These are phyloP conservation scores for Cercospora sojina DNA, from an alignment of 2,329 filamentous ascomycete species.

Conservation along the genomic window DNA sequence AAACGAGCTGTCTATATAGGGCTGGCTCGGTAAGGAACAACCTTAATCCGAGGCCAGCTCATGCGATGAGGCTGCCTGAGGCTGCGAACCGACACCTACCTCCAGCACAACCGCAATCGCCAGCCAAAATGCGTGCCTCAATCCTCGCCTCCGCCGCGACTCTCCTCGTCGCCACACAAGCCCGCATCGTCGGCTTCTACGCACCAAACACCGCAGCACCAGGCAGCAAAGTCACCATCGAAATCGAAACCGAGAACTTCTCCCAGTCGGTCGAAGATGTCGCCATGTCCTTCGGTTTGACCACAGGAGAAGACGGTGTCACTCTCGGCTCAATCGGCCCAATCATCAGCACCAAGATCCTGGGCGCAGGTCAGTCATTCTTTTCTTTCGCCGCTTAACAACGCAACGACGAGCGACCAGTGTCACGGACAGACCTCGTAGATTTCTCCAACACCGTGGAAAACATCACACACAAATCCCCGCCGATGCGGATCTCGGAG, in stretches of 20 bases:
- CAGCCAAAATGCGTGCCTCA: conserved; percentile 12
- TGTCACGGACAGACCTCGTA: conserved; percentile 4
- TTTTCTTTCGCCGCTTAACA: not conserved
- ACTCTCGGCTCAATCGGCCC: conserved; percentile 17
- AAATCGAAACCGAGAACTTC: conserved; percentile 46
- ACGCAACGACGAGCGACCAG: not conserved
- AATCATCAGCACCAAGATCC: conserved; percentile 15
- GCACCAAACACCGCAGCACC: conserved; percentile 45
- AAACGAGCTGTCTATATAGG: no score
- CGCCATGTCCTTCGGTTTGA: conserved; percentile 45
- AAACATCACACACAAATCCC: conserved; percentile 29
- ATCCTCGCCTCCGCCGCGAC: conserved; percentile 14
- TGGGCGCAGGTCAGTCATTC: conserved; percentile 20
- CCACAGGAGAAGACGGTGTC: not conserved
- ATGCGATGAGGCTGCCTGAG: no score
- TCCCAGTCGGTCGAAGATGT: conserved; percentile 49
- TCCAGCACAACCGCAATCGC: not conserved
- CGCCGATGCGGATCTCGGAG: conserved; percentile 8
- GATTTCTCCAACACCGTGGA: conserved; percentile 21
- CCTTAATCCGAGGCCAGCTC: no score
- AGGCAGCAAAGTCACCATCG: conserved; percentile 41
- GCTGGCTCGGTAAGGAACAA: no score
- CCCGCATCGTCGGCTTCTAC: conserved; percentile 48
- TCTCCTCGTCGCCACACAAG: conserved; percentile 30
- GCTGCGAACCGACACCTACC: no score